phyloP scores from a whole-genome alignment of 164 flowering plant genomes.

The Buxus sempervirens region DNA sequence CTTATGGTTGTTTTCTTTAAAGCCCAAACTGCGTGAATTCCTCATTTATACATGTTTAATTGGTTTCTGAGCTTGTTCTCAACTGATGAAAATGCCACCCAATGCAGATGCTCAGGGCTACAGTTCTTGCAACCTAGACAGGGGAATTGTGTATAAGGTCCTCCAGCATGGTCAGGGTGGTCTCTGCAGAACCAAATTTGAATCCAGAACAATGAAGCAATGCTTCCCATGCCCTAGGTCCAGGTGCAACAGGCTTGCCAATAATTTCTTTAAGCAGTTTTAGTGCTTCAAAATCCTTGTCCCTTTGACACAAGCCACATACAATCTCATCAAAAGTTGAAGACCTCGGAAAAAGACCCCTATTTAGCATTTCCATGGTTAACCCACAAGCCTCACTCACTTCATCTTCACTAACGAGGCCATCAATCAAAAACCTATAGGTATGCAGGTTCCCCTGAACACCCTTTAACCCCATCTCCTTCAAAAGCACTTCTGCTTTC shows the following conservation, averaged over 20 bases:
- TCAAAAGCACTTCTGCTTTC: slow-evolving; percentile 33
- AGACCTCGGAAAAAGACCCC: slow-evolving; percentile 23
- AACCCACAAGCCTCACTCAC: slow-evolving; percentile 41
- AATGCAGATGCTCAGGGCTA: no score
- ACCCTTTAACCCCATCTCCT: slow-evolving; percentile 47
- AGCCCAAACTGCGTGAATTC: no score
- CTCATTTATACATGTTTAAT: no score
- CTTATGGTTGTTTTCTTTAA: no score
- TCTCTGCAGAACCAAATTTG: slow-evolving; percentile 13
- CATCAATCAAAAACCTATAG: slow-evolving; percentile 45
- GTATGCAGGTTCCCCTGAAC: slow-evolving; percentile 35
- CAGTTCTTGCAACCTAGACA: no score
- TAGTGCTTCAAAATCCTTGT: slow-evolving; percentile 31
- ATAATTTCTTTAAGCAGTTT: slow-evolving; percentile 34
- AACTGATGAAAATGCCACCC: no score
- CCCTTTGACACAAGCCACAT: slow-evolving; percentile 33
- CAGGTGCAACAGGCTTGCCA: slow-evolving; percentile 32
- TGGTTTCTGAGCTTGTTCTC: no score
- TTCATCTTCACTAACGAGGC: slow-evolving; percentile 40
- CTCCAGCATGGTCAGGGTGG: slow-evolving; percentile 17
- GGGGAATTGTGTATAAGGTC: not conserved
- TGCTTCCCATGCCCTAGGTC: slow-evolving; percentile 46
- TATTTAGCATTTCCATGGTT: slow-evolving; percentile 42
- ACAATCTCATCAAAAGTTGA: slow-evolving; percentile 41
- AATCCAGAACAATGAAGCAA: slow-evolving; percentile 30